These are phyloP conservation scores for Westerdykella aurantiaca DNA, from an alignment of 2,329 filamentous ascomycete genomes.

Conservation along the genomic window DNA sequence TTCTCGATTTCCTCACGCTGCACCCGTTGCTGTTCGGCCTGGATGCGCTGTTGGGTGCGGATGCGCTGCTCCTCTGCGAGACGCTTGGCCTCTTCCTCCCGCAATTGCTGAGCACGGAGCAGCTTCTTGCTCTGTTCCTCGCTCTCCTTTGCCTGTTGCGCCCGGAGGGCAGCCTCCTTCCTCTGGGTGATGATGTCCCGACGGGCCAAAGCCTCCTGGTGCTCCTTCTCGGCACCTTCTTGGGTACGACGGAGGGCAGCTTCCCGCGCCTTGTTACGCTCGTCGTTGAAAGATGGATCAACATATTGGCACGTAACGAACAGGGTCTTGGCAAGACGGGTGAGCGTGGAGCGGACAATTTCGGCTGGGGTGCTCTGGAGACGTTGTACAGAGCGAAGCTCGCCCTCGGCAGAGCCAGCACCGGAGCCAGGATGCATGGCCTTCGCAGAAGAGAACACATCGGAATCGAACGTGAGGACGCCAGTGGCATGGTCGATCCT, in stretches of 20 bases:
- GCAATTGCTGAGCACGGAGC: conserved; percentile 77
- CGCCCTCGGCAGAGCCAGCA: conserved; percentile 80
- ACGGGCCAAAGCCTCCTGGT: conserved; percentile 74
- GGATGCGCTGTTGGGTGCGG: conserved; percentile 83
- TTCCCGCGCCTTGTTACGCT: conserved; percentile 70
- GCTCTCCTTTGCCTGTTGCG: conserved; percentile 81
- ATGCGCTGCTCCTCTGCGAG: conserved; percentile 89
- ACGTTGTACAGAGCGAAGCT: conserved; percentile 80
- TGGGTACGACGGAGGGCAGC: conserved; percentile 75
- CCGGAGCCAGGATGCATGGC: conserved; percentile 78
- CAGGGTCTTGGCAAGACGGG: conserved; percentile 82
- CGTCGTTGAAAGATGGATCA: conserved; percentile 80
- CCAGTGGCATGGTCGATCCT: conserved; percentile 94
- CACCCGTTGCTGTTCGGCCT: conserved; percentile 43
- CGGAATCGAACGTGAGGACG: conserved; percentile 93
- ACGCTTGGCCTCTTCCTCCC: conserved; percentile 83
- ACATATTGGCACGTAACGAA: conserved; percentile 95
- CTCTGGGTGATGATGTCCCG: conserved; percentile 93
- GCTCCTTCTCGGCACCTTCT: conserved; percentile 87
- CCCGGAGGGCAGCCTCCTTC: conserved; percentile 90
- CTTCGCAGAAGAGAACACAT: conserved; percentile 96
- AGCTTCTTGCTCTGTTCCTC: conserved; percentile 87
- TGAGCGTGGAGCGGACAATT: conserved; percentile 92
- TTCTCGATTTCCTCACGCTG: conserved; percentile 59
- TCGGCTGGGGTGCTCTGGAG: conserved; percentile 97